phyloP scores from a whole-genome alignment of 225 moss, liverwort and hornwort genomes.

The Sphagnum contortum region DNA sequence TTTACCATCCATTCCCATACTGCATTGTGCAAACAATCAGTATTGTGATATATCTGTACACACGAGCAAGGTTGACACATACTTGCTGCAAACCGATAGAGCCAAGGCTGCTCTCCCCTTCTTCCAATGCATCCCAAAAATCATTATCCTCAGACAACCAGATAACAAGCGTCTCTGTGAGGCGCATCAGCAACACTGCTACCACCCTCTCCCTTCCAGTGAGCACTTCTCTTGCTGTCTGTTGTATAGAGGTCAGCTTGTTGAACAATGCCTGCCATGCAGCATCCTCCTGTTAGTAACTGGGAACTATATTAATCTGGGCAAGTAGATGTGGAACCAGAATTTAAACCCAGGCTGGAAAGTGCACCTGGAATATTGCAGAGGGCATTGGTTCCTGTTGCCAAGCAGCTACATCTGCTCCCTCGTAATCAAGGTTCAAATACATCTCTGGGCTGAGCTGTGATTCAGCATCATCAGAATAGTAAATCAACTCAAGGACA shows the following conservation, averaged over 20 bases:
- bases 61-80: constrained; percentile 2
- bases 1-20: neutral
- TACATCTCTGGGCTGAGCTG: constrained; percentile 79
- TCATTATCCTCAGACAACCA: constrained; percentile 79
- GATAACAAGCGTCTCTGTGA: constrained; percentile 77
- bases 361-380: constrained; percentile 59
- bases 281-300: neutral
- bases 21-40: too few relatives aligned
- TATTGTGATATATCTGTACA: too few relatives aligned
- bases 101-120: constrained; percentile 59
- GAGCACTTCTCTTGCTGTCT: constrained; percentile 62
- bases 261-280: constrained; percentile 67
- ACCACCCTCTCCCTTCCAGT: constrained; percentile 77
- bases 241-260: constrained; percentile 67
- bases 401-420: constrained; percentile 57
- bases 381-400: constrained; percentile 93
- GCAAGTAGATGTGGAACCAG: neutral
- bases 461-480: constrained; percentile 70
- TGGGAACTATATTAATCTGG: neutral
- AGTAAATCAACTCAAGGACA: constrained; percentile 79
- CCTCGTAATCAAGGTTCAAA: constrained; percentile 64
- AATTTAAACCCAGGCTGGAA: neutral
- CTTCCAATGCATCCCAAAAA: constrained; percentile 91
- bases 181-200: constrained; percentile 64
- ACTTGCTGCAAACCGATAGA: constrained; percentile 81